phyloP scores from a whole-genome alignment of 495 filamentous ascomycete species.

The Penicillium pancosmium region DNA sequence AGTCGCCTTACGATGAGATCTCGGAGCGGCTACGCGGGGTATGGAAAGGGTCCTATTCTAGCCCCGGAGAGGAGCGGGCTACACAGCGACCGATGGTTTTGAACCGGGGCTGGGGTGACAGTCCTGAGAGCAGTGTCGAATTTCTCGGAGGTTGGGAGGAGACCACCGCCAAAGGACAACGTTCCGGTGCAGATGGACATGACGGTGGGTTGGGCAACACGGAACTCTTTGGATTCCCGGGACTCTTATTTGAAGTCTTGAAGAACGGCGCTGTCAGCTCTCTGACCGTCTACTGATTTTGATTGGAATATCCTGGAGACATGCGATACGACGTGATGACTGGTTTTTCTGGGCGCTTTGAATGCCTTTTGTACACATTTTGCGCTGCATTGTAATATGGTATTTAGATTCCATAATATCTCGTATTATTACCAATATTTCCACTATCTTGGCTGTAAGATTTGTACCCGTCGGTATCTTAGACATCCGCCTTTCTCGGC shows the following conservation, averaged over 20 bases:
- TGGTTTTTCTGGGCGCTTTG: conserved; percentile 1
- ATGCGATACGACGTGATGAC: conserved; percentile 2
- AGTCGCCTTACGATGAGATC: conserved; percentile 73
- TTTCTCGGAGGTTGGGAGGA: conserved; percentile 91
- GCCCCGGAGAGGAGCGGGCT: conserved; percentile 60
- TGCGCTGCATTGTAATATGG: conserved; percentile 1
- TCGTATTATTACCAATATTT: not conserved
- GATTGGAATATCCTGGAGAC: not conserved
- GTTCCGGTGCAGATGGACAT: conserved; percentile 44
- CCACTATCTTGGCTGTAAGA: not conserved
- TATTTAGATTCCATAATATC: conserved; percentile 5
- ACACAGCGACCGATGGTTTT: conserved; percentile 81
- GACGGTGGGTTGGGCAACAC: conserved; percentile 72
- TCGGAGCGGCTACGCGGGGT: conserved; percentile 67
- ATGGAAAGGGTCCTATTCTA: conserved; percentile 69
- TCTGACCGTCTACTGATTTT: conserved; percentile 77
- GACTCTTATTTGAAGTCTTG: conserved; percentile 91
- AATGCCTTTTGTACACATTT: not conserved
- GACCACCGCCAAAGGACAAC: conserved; percentile 52
- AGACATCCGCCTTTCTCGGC: not conserved
- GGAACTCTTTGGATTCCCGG: conserved; percentile 91
- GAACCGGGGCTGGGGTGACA: conserved; percentile 89
- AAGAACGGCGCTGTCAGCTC: conserved; percentile 89
- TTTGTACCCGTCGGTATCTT: not conserved
- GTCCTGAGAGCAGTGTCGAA: conserved; percentile 87